Percentiles rank a stretch among this genome's conserved stretches.
Conservation (phyloP, 73 alveolate genomes). For the Paraurostyla sp. region DNA sequence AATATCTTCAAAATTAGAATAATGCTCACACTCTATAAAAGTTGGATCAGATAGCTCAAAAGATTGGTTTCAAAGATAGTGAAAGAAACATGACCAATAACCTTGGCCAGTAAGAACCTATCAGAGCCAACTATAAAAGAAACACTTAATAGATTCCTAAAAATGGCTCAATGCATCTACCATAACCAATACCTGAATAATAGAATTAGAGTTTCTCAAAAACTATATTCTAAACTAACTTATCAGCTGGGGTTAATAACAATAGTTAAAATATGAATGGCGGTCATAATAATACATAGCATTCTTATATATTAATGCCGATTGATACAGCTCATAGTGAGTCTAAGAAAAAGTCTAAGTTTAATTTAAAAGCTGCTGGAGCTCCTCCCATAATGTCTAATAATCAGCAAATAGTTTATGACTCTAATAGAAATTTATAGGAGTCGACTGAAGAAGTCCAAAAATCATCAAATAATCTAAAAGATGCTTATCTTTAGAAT, state of each 20-base stretch:
- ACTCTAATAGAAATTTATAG: not conserved
- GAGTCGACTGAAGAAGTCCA: not conserved
- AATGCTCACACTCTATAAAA: not conserved
- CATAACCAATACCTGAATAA: not conserved
- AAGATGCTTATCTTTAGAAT: constrained; percentile 17
- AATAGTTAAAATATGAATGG: not conserved
- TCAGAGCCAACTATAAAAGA: not conserved
- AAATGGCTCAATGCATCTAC: not conserved
- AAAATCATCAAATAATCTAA: not conserved
- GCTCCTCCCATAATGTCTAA: not conserved
- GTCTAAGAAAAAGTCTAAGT: not conserved
- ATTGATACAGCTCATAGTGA: not conserved
- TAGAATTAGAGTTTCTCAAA: not conserved
- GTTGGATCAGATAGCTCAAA: constrained; percentile 19
- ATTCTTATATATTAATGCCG: not conserved
- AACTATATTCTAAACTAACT: not conserved
- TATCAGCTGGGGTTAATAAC: not conserved
- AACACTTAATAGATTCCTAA: not conserved
- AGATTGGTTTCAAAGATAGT: constrained; percentile 18
- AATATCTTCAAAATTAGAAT: not conserved
- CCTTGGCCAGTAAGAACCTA: not conserved
- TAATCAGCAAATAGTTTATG: not conserved
- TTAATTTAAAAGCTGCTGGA: not conserved
- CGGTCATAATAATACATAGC: not conserved
- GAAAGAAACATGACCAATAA: not conserved